Evolutionary conservation across 192 early-diverging fungal genomes (phyloP), one percentile per base, ranked within the genome.

Genomic region (Physocladia obscura): DNA sequence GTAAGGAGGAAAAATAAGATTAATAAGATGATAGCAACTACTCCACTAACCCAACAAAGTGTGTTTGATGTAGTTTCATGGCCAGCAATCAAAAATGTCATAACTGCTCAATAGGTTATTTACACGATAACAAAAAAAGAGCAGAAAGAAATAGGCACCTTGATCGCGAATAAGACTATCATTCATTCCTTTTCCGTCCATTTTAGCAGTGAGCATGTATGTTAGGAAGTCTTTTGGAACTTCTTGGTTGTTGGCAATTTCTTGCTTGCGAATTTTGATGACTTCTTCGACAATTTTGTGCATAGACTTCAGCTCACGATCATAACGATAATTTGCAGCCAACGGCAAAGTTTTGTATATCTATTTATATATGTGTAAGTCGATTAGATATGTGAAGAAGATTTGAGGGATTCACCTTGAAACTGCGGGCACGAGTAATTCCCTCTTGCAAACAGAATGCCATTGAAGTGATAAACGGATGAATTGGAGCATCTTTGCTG

Each of bases 11-110:
- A 26, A 13, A 13, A 13, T n/a, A 2, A 1, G 19, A 55, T 15
- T 55, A 24, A n/a, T n/a, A n/a, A n/a, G n/a, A n/a, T n/a, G n/a
- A n/a, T n/a, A n/a, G n/a, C n/a, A n/a, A n/a, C n/a, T n/a, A n/a
- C n/a, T n/a, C 29, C 11, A 26, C 15, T 26, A 21, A 55, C 40
- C 82, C 82, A 88, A 1, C 74, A 73, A 4, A 88, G 69, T 2
- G 83, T 85, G 57, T 71, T 84, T 15, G 78, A 79, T 4, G 81
- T 86, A 13, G 84, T 88, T 44, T 83, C 78, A 54, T 85, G 81
- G 36, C 76, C 87, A 22, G 87, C 87, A 67, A 88, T 86, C 67
- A 87, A 61, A 55, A 88, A 85, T 3, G 84, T 87, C 54, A 87
- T 77, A 22, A 88, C 82, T 57, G 31, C 4, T 4, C 30, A 31